Percentiles rank a stretch among this genome's conserved stretches.
These are phyloP conservation scores for Udeniomyces megalosporus DNA, from an alignment of 768 basidiomycete species.

Conservation along the genomic window DNA sequence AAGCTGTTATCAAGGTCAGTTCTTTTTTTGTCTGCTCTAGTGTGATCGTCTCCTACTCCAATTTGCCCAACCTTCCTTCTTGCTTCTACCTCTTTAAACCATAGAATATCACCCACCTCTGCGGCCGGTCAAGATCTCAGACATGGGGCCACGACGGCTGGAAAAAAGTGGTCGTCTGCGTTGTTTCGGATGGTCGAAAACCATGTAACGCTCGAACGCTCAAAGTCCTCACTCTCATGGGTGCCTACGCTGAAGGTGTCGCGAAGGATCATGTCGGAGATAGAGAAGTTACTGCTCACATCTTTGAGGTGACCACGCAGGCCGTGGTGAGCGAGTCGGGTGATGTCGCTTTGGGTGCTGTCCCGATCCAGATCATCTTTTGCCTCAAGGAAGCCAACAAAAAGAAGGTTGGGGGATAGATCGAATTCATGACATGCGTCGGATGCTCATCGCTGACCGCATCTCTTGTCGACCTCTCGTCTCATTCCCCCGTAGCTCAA, in stretches of 20 bases:
- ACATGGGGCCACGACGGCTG: slow-evolving; percentile 66
- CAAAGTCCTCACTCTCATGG: slow-evolving; percentile 3
- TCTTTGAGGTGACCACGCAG: slow-evolving; percentile 11
- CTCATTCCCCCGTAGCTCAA: no score
- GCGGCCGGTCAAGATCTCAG: slow-evolving; percentile 32
- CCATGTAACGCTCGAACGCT: background rate
- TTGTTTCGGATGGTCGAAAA: slow-evolving; percentile 67
- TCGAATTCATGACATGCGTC: no score
- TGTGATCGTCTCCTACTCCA: background rate
- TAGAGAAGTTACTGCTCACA: slow-evolving; percentile 7
- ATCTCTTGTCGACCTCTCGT: no score
- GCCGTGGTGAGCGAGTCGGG: background rate
- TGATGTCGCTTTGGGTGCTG: background rate
- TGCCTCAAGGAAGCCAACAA: slow-evolving; percentile 9
- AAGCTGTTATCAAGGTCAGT: no score
- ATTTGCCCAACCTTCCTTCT: background rate
- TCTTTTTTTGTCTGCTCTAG: no score
- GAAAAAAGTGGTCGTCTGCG: slow-evolving; percentile 48
- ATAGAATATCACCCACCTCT: slow-evolving; percentile 54
- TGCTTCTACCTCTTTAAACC: slow-evolving; percentile 32
- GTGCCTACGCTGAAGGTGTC: slow-evolving; percentile 10
- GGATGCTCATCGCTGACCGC: no score
- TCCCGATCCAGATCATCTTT: slow-evolving; percentile 8
- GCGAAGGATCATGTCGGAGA: slow-evolving; percentile 20
- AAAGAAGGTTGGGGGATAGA: slow-evolving; percentile 12